These are phyloP conservation scores for Magnusiomyces paraingens DNA, from an alignment of 1,139 yeast species.

Conservation along the genomic window DNA sequence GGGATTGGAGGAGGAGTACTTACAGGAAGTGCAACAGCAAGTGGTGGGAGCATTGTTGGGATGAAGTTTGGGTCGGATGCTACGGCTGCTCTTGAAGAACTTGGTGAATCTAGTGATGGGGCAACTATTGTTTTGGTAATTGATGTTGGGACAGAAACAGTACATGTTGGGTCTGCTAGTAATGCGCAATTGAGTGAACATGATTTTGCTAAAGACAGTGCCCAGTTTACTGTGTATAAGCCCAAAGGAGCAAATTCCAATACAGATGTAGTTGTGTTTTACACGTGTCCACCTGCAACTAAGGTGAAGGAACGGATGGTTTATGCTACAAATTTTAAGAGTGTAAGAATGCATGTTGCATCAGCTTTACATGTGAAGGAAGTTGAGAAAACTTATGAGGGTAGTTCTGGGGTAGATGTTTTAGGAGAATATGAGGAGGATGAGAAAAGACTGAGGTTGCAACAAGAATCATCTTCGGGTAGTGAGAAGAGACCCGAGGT, in stretches of 20 bases:
- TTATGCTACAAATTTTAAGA: conserved; percentile 77
- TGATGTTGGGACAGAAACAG: conserved; percentile 22
- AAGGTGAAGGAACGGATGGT: conserved; percentile 89
- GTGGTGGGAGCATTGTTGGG: conserved; percentile 5
- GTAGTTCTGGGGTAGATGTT: conserved; percentile 13
- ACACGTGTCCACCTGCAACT: conserved; percentile 86
- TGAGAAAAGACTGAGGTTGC: conserved; percentile 16
- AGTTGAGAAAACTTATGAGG: conserved; percentile 14
- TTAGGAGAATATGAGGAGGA: conserved; percentile 20
- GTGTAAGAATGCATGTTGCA: conserved; percentile 49
- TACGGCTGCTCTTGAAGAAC: conserved; percentile 8
- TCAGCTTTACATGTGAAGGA: conserved; percentile 21
- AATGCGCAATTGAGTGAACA: background rate
- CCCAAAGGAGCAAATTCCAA: background rate
- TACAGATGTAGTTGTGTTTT: conserved; percentile 52
- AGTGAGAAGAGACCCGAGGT: conserved; percentile 7
- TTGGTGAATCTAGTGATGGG: conserved; percentile 14
- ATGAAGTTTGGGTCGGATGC: conserved; percentile 7
- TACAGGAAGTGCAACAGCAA: conserved; percentile 15
- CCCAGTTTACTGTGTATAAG: conserved; percentile 58
- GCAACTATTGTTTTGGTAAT: conserved; percentile 22
- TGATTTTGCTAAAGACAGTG: conserved; percentile 36
- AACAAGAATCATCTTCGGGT: too few species aligned
- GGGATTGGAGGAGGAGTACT: too few species aligned
- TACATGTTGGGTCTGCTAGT: conserved; percentile 34